Percentiles rank a stretch among this genome's conserved stretches.
These are phyloP conservation scores for Hypoxylon intermedium DNA, from an alignment of 495 filamentous ascomycete species.

Conservation along the genomic window DNA sequence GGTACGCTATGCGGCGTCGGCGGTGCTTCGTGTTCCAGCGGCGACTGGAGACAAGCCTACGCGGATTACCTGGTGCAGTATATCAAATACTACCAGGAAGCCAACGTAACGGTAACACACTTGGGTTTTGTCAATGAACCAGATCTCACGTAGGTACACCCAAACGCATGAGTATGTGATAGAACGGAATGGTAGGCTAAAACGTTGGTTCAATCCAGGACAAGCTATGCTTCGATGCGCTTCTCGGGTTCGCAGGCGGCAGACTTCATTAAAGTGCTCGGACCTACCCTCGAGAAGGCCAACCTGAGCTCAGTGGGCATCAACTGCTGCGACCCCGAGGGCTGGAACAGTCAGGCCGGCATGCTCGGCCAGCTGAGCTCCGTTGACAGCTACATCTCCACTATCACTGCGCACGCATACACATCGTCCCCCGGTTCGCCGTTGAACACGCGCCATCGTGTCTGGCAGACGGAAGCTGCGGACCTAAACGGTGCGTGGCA, in stretches of 20 bases:
- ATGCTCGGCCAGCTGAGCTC: constrained; percentile 53
- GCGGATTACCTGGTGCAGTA: constrained; percentile 63
- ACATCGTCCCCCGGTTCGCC: constrained; percentile 47
- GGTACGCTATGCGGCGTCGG: constrained; percentile 60
- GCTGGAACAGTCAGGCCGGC: constrained; percentile 51
- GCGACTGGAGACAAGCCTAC: constrained; percentile 64
- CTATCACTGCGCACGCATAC: constrained; percentile 59
- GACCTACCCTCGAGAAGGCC: constrained; percentile 50
- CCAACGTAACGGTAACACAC: constrained; percentile 56
- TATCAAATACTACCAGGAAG: constrained; percentile 54
- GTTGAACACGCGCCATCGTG: constrained; percentile 46
- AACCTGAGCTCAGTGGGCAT: constrained; percentile 49
- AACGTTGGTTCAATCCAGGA: constrained; percentile 30
- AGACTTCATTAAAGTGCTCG: constrained; percentile 60
- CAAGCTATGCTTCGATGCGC: constrained; percentile 53
- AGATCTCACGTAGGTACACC: constrained; percentile 40
- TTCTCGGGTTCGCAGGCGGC: constrained; percentile 57
- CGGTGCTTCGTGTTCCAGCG: constrained; percentile 54
- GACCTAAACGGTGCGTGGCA: constrained; percentile 55
- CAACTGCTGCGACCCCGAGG: constrained; percentile 61
- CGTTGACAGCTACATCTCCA: constrained; percentile 47
- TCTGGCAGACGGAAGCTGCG: constrained; percentile 62
- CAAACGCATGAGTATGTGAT: neutral
- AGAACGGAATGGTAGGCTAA: neutral
- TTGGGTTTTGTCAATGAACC: constrained; percentile 63